Evolutionary conservation across 2,329 filamentous ascomycete genomes (phyloP).

Genomic region (Penicillium italicum): DNA sequence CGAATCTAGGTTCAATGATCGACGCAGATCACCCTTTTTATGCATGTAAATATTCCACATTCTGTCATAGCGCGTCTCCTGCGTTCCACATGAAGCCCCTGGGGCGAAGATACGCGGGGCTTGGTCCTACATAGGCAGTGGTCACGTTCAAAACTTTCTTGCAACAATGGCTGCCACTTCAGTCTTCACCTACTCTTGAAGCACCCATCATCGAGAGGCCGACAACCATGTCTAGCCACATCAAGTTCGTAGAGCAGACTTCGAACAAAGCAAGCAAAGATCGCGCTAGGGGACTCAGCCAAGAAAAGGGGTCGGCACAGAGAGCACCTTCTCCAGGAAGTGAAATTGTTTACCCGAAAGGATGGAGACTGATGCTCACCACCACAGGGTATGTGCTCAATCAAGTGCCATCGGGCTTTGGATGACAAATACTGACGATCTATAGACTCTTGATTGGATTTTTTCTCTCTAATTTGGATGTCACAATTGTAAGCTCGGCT

Average conservation of each 20-base stretch:
- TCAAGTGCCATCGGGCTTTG: not conserved
- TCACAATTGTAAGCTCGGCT: conserved; percentile 37
- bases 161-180: conserved; percentile 16
- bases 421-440: not conserved
- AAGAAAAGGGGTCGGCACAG: conserved; percentile 23
- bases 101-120: conserved; percentile 25
- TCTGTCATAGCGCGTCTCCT: conserved; percentile 27
- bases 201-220: conserved; percentile 10
- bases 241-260: conserved; percentile 22
- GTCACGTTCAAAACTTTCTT: conserved; percentile 19
- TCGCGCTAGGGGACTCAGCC: not conserved
- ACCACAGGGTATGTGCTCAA: conserved; percentile 18
- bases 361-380: conserved; percentile 23
- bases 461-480: conserved; percentile 34
- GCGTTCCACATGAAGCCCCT: conserved; percentile 26
- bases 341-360: conserved; percentile 25
- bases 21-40: conserved; percentile 20
- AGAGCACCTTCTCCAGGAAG: conserved; percentile 21
- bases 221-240: conserved; percentile 19
- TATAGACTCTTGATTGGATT: conserved; percentile 27
- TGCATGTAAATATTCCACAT: conserved; percentile 23
- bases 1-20: conserved; percentile 26
- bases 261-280: conserved; percentile 6
- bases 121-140: conserved; percentile 18
- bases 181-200: conserved; percentile 15